Evolutionary conservation across 495 filamentous ascomycete genomes (phyloP), one percentile per base, ranked within the genome.

Genomic region (Aspergillus kassunensis): DNA sequence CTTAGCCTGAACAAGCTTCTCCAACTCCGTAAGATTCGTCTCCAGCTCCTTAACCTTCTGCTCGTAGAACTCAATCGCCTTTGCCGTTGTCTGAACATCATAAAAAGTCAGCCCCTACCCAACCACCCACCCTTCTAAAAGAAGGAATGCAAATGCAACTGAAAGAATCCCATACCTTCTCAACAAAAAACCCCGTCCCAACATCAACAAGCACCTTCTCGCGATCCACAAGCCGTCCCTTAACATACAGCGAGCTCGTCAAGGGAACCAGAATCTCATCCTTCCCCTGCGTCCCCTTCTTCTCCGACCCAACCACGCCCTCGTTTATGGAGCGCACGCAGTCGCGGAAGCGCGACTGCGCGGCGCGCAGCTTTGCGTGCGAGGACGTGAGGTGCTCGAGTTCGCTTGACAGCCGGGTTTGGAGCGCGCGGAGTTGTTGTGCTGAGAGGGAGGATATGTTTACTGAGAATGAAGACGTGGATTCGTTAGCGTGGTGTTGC

Each of bases 151-250:
- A 16, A 6, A 10, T 20, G 15, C 16, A 12, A 45, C 25, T 19
- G 15, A 47, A 8, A 29, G 9, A 30, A 24, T n/a, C 19, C 29
- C 63, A 33, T 53, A 88, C 87, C 81, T 98, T 98, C 72, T 97
- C 93, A 49, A 97, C 87, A 66, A 89, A 97, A 66, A 93, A 98
- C 3, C 93, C 93, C 1, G 93, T 98, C 13, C 93, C 93, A 15
- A 98, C 86, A 74, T 98, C 93, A 19, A 98, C 90, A 37, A 98
- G 77, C 10, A 97, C 91, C 53, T 85, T 85, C 52, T 88, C 81
- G 9, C 86, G 80, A 67, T 85, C 81, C 27, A 89, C 77, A 18
- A 97, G 76, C 16, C 74, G 81, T 6, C 92, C 95, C 40, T 89
- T 88, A 12, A 97, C 91, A 69, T 97, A 98, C 41, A 98, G 81